Conservation (phyloP, 176 grass and related monocot species). For the Aegilops tauschii region DNA sequence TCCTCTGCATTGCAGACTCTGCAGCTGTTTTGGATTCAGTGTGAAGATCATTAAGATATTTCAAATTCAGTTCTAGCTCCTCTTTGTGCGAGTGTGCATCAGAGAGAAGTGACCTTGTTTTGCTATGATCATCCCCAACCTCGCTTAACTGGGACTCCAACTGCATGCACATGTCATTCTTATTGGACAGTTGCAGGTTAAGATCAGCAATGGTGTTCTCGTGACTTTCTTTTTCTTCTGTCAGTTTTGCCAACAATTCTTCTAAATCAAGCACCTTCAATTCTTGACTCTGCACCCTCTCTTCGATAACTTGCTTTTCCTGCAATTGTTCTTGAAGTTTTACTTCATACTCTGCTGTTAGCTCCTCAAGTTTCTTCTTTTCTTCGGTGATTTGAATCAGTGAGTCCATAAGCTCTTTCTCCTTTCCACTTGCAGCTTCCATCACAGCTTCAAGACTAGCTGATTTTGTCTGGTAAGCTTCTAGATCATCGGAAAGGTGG, state of each 20-base stretch:
- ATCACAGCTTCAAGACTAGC: slow-evolving; percentile 60
- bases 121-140: slow-evolving; percentile 40
- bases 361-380: slow-evolving; percentile 60
- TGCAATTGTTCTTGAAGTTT: slow-evolving; percentile 49
- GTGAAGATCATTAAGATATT: slow-evolving; percentile 57
- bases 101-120: slow-evolving; percentile 58
- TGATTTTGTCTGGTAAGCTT: slow-evolving; percentile 57
- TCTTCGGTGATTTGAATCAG: slow-evolving; percentile 60
- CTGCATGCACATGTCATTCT: slow-evolving; percentile 39
- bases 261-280: slow-evolving; percentile 45
- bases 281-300: slow-evolving; percentile 60
- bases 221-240: slow-evolving; percentile 50
- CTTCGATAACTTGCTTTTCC: slow-evolving; percentile 59
- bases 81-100: slow-evolving; percentile 69
- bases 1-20: slow-evolving; percentile 40
- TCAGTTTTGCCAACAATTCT: slow-evolving; percentile 49
- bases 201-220: slow-evolving; percentile 54
- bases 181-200: slow-evolving; percentile 38
- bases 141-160: slow-evolving; percentile 60
- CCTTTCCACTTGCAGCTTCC: slow-evolving; percentile 52
- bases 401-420: slow-evolving; percentile 60
- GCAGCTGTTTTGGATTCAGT: slow-evolving; percentile 45
- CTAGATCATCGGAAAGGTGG: slow-evolving; percentile 45
- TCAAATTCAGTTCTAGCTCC: slow-evolving; percentile 65
- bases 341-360: slow-evolving; percentile 36